Evolutionary conservation across 768 basidiomycete species (phyloP).

Genomic region (Crassisporium funariophilum): DNA sequence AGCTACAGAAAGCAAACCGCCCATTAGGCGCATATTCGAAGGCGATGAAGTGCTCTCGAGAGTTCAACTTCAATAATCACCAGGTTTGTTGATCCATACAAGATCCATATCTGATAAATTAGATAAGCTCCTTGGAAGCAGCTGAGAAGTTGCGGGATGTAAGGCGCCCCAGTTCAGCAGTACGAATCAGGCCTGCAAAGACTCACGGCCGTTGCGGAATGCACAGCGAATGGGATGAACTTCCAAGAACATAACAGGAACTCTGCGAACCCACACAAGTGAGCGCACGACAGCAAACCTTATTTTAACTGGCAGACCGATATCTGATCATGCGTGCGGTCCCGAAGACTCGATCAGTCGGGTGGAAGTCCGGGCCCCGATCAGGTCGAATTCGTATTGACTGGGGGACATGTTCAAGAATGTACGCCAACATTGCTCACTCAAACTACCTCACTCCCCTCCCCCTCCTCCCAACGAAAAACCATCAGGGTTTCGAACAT

Average conservation of each 20-base stretch:
- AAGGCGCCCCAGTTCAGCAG: background rate
- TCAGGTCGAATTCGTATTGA: too few species aligned
- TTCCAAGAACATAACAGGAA: constrained; percentile 7
- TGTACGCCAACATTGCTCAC: too few species aligned
- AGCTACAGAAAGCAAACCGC: too few species aligned
- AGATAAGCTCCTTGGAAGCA: constrained; percentile 3
- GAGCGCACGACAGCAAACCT: constrained; percentile 25
- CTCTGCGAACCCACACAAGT: constrained; percentile 12
- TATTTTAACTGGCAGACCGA: too few species aligned
- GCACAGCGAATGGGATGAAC: constrained; percentile 9
- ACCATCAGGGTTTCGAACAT: too few species aligned
- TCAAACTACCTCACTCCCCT: too few species aligned
- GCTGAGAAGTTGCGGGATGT: background rate
- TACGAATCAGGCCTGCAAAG: background rate
- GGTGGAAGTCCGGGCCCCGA: background rate
- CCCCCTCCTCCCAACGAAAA: too few species aligned
- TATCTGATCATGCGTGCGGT: constrained; percentile 13
- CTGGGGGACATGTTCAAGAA: too few species aligned
- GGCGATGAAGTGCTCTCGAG: too few species aligned
- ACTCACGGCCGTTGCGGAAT: constrained; percentile 7
- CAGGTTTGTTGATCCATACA: too few species aligned
- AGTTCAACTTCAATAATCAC: too few species aligned
- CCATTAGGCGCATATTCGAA: too few species aligned
- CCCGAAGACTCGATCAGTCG: constrained; percentile 14
- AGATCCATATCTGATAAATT: background rate